Conservation (phyloP, 768 basidiomycete genomes). For the Mycena vulgaris region DNA sequence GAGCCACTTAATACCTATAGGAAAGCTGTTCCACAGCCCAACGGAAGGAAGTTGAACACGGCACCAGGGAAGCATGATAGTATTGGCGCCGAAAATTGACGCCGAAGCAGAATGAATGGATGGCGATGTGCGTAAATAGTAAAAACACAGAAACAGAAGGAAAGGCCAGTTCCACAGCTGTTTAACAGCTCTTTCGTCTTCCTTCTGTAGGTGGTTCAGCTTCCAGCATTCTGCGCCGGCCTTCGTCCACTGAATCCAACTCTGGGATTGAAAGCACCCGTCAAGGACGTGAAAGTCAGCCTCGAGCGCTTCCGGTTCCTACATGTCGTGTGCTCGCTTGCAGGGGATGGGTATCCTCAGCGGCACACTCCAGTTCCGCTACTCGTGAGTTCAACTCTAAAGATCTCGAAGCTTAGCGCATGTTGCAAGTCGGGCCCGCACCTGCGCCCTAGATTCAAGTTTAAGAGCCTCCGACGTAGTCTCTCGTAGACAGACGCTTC, state of each 20-base stretch:
- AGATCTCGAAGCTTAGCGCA: too few relatives aligned
- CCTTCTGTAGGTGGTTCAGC: conserved; percentile 71
- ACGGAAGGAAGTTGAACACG: conserved; percentile 1
- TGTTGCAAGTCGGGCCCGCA: too few relatives aligned
- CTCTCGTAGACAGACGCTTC: too few relatives aligned
- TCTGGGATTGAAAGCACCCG: conserved; percentile 46
- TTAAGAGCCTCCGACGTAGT: too few relatives aligned
- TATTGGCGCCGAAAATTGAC: background rate
- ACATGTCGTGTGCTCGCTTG: conserved; percentile 57
- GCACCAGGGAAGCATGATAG: background rate
- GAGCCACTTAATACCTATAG: background rate
- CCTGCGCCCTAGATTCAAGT: too few relatives aligned
- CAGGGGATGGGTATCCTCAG: conserved; percentile 70
- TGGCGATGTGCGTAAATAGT: background rate
- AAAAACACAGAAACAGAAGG: conserved; percentile 13
- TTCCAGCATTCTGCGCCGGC: conserved; percentile 59
- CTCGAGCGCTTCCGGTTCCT: conserved; percentile 72
- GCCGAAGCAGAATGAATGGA: conserved; percentile 4
- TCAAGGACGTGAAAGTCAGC: conserved; percentile 68
- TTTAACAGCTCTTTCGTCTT: conserved; percentile 83
- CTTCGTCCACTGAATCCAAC: conserved; percentile 74
- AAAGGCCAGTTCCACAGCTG: conserved; percentile 71
- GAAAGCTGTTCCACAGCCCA: conserved; percentile 1
- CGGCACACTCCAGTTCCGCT: conserved; percentile 72
- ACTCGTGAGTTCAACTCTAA: conserved; percentile 81